These are phyloP conservation scores for Aphanomyces euteiches DNA, from an alignment of 352 stramenopile genomes.

Conservation along the genomic window DNA sequence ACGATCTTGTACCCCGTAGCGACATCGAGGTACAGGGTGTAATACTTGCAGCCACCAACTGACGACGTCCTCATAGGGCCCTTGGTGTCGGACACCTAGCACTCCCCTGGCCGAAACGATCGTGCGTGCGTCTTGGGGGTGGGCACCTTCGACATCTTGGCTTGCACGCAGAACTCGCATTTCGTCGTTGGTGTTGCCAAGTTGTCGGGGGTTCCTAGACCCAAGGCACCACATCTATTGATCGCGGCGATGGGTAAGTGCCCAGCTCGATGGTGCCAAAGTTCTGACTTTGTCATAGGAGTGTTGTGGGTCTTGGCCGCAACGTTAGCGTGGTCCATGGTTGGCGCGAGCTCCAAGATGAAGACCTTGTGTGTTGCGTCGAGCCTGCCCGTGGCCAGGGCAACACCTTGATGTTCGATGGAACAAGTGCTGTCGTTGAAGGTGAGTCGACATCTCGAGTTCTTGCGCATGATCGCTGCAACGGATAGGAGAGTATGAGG, in stretches of 20 bases:
- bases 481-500: background rate
- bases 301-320: too few relatives aligned
- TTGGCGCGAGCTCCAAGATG: too few relatives aligned
- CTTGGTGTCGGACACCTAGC: slow-evolving; percentile 1
- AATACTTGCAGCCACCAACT: slow-evolving; percentile 3
- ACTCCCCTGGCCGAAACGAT: background rate
- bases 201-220: background rate
- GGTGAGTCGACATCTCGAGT: slow-evolving; percentile 18
- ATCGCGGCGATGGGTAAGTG: slow-evolving; percentile 1
- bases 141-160: background rate
- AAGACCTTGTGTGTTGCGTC: too few relatives aligned
- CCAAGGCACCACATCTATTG: background rate
- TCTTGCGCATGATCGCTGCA: slow-evolving; percentile 12
- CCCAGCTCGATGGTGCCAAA: background rate
- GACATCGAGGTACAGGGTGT: slow-evolving; percentile 1
- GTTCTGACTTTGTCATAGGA: background rate
- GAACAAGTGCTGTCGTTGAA: slow-evolving; percentile 10
- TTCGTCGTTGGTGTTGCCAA: background rate
- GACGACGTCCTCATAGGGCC: slow-evolving; percentile 2
- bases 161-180: background rate
- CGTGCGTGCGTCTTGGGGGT: background rate
- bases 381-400: background rate
- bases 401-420: background rate
- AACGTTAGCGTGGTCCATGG: too few relatives aligned
- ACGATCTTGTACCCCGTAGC: slow-evolving; percentile 13